Percentiles rank a stretch among this genome's conserved stretches.
These are phyloP conservation scores for Nitzschia inconspicua DNA, from an alignment of 108 stramenopile species.

Conservation along the genomic window DNA sequence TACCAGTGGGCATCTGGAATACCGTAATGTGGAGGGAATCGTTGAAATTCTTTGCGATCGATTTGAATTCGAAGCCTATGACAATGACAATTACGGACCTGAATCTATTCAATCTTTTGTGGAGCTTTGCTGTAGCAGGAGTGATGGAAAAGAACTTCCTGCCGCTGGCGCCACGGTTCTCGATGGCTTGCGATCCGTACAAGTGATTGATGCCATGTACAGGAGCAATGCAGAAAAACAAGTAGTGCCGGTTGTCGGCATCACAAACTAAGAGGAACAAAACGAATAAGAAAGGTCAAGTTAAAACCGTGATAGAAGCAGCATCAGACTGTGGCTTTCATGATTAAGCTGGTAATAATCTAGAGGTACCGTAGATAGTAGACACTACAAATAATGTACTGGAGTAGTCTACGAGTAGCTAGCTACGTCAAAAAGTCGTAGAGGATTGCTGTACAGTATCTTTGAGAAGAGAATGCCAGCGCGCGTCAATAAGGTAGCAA, in stretches of 20 bases:
- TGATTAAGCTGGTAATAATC: too few relatives aligned
- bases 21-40: constrained; percentile 28
- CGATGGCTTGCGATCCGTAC: constrained; percentile 49
- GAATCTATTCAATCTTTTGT: constrained; percentile 59
- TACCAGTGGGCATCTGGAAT: constrained; percentile 52
- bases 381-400: too few relatives aligned
- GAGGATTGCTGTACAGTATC: too few relatives aligned
- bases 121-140: constrained; percentile 48
- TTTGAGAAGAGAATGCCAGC: too few relatives aligned
- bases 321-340: too few relatives aligned
- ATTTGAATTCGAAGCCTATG: constrained; percentile 66
- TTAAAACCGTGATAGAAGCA: too few relatives aligned
- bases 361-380: too few relatives aligned
- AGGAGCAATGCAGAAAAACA: constrained; percentile 41
- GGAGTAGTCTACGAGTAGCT: too few relatives aligned
- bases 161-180: constrained; percentile 45
- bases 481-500: too few relatives aligned
- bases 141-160: constrained; percentile 21
- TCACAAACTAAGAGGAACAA: not conserved
- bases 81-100: constrained; percentile 52
- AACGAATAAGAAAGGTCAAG: too few relatives aligned
- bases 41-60: constrained; percentile 28
- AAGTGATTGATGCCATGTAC: constrained; percentile 70
- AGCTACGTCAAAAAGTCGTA: too few relatives aligned
- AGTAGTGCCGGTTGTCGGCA: constrained; percentile 5